These are phyloP conservation scores for Oemleria cerasiformis DNA, from an alignment of 306 rosid genomes.

Conservation along the genomic window DNA sequence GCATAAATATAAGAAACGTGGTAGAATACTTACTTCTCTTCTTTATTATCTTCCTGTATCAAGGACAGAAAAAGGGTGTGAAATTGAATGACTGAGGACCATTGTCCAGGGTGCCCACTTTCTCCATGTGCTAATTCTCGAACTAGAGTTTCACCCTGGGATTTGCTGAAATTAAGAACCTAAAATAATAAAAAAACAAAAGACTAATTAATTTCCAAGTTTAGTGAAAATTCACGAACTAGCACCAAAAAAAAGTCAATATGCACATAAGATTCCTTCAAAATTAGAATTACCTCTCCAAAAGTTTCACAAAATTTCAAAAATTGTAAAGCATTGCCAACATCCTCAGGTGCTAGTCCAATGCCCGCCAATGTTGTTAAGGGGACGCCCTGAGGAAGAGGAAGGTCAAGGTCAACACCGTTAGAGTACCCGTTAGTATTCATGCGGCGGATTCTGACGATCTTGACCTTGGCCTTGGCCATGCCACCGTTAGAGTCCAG, in stretches of 20 bases:
- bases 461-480: constrained; percentile 22
- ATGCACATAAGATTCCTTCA: neutral
- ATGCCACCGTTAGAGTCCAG: constrained; percentile 8
- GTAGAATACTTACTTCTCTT: constrained; percentile 37
- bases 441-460: neutral
- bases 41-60: constrained; percentile 40
- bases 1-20: neutral
- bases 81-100: constrained; percentile 37
- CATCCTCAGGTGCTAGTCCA: constrained; percentile 50
- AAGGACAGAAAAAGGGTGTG: constrained; percentile 40
- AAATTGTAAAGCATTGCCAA: constrained; percentile 71
- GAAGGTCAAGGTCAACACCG: constrained; percentile 21
- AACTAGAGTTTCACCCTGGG: constrained; percentile 38
- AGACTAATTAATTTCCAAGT: neutral
- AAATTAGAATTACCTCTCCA: constrained; percentile 51
- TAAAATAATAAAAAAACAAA: neutral
- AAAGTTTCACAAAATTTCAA: constrained; percentile 69
- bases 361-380: constrained; percentile 46
- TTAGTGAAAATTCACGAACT: too few species aligned
- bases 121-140: constrained; percentile 38
- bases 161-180: constrained; percentile 37
- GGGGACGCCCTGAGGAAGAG: constrained; percentile 50
- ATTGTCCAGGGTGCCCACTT: constrained; percentile 40
- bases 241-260: too few species aligned
- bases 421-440: constrained; percentile 8